Conservation (phyloP, 2,329 filamentous ascomycete genomes). For the Malbranchea zuffiana region DNA sequence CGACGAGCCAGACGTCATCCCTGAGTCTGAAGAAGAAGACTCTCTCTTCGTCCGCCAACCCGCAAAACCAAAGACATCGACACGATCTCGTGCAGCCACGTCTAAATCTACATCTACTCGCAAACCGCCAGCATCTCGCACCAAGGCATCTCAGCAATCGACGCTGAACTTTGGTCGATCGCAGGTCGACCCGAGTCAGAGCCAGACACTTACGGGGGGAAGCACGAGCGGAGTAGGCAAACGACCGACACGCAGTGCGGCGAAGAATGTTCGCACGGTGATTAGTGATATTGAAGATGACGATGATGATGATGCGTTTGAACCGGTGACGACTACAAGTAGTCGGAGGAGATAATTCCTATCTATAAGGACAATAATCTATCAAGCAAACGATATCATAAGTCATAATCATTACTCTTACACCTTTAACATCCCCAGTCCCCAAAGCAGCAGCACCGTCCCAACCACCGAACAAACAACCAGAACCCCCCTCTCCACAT, state of each 20-base stretch:
- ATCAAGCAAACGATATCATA: not conserved
- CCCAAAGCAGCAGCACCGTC: slow-evolving; percentile 16
- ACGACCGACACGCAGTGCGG: slow-evolving; percentile 20
- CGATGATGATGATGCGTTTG: slow-evolving; percentile 39
- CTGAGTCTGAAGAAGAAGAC: slow-evolving; percentile 25
- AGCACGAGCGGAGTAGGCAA: slow-evolving; percentile 21
- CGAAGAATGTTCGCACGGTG: slow-evolving; percentile 25
- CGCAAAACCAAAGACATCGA: slow-evolving; percentile 6
- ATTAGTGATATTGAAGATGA: slow-evolving; percentile 34
- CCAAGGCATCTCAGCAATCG: slow-evolving; percentile 27
- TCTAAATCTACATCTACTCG: slow-evolving; percentile 18
- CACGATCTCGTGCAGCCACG: slow-evolving; percentile 18
- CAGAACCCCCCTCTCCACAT: slow-evolving; percentile 17
- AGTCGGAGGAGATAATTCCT: slow-evolving; percentile 12
- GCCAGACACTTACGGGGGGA: slow-evolving; percentile 15
- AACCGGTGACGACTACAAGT: slow-evolving; percentile 24
- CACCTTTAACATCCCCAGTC: no score
- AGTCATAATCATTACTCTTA: not conserved
- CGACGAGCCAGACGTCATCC: slow-evolving; percentile 23
- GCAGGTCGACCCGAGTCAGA: slow-evolving; percentile 15
- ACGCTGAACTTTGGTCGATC: slow-evolving; percentile 34
- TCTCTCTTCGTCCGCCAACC: slow-evolving; percentile 34
- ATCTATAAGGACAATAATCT: not conserved
- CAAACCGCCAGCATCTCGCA: slow-evolving; percentile 21
- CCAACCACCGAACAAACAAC: slow-evolving; percentile 16